Evolutionary conservation across 2,329 filamentous ascomycete genomes (phyloP).

Genomic region (Coleophoma cylindrospora): DNA sequence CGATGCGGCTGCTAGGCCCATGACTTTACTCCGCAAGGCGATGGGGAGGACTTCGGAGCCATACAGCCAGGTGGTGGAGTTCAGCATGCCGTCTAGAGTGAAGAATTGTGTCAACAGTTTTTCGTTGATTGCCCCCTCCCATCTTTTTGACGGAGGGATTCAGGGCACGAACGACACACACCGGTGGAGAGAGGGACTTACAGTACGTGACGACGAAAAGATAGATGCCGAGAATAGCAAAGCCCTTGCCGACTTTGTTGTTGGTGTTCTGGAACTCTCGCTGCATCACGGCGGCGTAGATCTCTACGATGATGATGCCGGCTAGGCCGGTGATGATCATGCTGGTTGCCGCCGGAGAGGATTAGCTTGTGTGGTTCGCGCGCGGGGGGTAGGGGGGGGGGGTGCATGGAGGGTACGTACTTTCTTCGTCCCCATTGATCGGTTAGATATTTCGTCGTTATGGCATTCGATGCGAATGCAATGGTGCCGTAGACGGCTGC

Average conservation of each 20-base stretch:
- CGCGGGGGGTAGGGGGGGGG: too few species aligned
- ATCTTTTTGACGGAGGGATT: too few species aligned
- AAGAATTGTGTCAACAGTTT: too few species aligned
- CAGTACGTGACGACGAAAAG: constrained; percentile 52
- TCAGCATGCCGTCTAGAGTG: constrained; percentile 40
- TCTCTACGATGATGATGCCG: constrained; percentile 49
- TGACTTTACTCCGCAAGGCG: constrained; percentile 46
- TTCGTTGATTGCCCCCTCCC: too few species aligned
- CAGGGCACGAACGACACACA: not conserved
- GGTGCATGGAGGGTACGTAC: constrained; percentile 18
- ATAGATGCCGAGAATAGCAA: constrained; percentile 54
- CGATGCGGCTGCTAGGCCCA: constrained; percentile 47
- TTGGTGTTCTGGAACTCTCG: constrained; percentile 47
- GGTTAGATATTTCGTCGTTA: constrained; percentile 46
- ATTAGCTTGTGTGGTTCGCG: too few species aligned
- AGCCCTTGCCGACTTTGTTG: constrained; percentile 51
- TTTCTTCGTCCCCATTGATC: constrained; percentile 56
- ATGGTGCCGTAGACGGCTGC: constrained; percentile 49
- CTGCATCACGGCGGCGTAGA: constrained; percentile 56
- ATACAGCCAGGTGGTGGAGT: constrained; percentile 50
- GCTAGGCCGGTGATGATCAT: constrained; percentile 50
- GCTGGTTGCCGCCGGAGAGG: constrained; percentile 18
- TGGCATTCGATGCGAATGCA: constrained; percentile 42
- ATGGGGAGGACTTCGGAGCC: constrained; percentile 51
- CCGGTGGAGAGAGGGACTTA: constrained; percentile 25